Base-by-base conservation (phyloP, 371 early-diverging fungal species). In the Lichtheimia ramosa region DNA sequence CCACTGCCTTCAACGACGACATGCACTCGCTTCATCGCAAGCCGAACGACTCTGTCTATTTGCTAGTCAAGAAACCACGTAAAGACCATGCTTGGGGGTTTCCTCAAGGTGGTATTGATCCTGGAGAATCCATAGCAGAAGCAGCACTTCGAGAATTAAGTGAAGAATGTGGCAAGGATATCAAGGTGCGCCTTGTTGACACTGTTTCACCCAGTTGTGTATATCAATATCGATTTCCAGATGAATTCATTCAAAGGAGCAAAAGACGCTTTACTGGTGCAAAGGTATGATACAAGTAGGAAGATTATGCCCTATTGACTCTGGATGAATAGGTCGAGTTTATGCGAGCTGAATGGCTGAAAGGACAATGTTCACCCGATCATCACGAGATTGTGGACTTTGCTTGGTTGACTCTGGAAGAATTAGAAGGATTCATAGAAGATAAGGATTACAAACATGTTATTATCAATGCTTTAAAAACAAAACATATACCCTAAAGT, bases 351-450 rank as follows among this genome's bases (percentile, higher is more conserved):
- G 62, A 69, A 46, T 77, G 68, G 67, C 6, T 69, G 2, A 41
- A 51, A 23, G 77, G 77, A 7, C 86, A 89, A 66, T 89, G 80
- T 43, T 66, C 77, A 40, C 75, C 79, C 12, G 80, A 88, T 34
- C 69, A 79, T 16, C 62, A 81, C 41, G 83, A 84, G 63, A 74
- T 88, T 27, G 68, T 81, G n/a, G 92, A 93, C 57, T 89, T 84
- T 75, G 93, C 89, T 59, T 96, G 96, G 96, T 76, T 90, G 23
- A 91, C 90, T 15, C 85, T 86, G 64, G 79, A 89, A 56, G 94
- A 94, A 69, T 60, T 94, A 48, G 65, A 76, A 66, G 63, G 77
- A 4, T 80, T 80, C 59, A 80, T 93, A 13, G 39, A 53, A 10
- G 34, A 34, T 8, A 34, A 34, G 8, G 34, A 8, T 34, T 34